Conservation (phyloP, 352 stramenopile genomes). For the Pythium plurisporium region DNA sequence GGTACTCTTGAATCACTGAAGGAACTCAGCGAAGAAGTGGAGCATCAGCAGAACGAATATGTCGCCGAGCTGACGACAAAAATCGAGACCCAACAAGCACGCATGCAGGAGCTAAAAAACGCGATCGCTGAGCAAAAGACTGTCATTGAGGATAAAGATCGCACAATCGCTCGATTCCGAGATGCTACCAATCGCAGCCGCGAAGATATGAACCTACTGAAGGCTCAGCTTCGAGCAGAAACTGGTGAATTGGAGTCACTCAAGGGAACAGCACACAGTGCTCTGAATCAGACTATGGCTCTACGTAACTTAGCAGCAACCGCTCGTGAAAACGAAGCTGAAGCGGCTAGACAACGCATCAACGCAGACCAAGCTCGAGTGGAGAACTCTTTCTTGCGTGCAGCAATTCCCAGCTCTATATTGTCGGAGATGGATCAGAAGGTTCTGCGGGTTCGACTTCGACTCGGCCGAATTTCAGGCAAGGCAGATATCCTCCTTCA, state of each 20-base stretch:
- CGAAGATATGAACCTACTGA: constrained; percentile 70
- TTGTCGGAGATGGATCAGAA: constrained; percentile 73
- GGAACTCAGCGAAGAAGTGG: constrained; percentile 85
- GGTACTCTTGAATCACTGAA: constrained; percentile 74
- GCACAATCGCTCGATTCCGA: constrained; percentile 76
- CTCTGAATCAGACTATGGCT: constrained; percentile 71
- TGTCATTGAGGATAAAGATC: constrained; percentile 68
- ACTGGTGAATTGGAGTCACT: constrained; percentile 64
- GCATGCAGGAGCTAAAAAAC: constrained; percentile 62
- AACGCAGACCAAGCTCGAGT: constrained; percentile 55
- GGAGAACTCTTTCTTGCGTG: constrained; percentile 64
- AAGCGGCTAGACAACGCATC: constrained; percentile 69
- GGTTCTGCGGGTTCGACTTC: constrained; percentile 63
- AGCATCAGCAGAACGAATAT: constrained; percentile 84
- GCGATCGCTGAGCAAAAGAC: constrained; percentile 44
- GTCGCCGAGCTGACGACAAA: constrained; percentile 71
- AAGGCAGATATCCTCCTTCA: constrained; percentile 72
- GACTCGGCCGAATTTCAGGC: constrained; percentile 53
- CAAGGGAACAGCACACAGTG: constrained; percentile 68
- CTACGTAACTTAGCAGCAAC: constrained; percentile 53
- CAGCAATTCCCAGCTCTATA: constrained; percentile 63
- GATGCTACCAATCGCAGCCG: constrained; percentile 61
- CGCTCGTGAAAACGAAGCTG: constrained; percentile 58
- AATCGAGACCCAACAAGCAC: constrained; percentile 52
- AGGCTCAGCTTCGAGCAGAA: constrained; percentile 68